phyloP scores from a whole-genome alignment of 257 asterid genomes.

The Henckelia pumila region DNA sequence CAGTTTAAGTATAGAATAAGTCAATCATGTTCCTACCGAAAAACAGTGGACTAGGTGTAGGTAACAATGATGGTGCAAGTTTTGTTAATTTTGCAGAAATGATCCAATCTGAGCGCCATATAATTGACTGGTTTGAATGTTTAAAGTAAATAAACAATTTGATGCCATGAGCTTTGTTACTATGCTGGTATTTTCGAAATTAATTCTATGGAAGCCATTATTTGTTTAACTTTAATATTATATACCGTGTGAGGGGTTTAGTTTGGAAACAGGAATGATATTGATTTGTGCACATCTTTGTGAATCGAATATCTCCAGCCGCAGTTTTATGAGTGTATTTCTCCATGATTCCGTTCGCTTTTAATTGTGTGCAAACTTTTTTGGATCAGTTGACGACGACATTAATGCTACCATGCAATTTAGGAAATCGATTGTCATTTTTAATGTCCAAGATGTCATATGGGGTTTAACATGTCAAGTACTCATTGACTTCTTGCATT shows the following conservation, averaged over 20 bases:
- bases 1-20: slow-evolving; percentile 6
- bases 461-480: neutral
- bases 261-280: neutral
- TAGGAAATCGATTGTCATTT: neutral
- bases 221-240: neutral
- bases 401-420: neutral
- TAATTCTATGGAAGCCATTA: neutral
- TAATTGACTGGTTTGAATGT: neutral
- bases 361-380: neutral
- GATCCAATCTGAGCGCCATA: neutral
- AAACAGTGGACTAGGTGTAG: neutral
- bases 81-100: neutral
- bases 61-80: neutral
- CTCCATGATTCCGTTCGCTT: neutral
- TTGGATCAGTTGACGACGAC: neutral
- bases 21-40: neutral
- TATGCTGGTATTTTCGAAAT: neutral
- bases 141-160: neutral
- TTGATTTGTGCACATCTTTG: neutral
- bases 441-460: neutral
- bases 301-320: neutral
- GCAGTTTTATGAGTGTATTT: slow-evolving; percentile 8
- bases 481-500: slow-evolving; percentile 1
- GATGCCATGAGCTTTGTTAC: slow-evolving; percentile 4
- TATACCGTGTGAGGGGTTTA: neutral